Conservation (phyloP, 2,329 filamentous ascomycete genomes). For the Sporothrix curviconia region DNA sequence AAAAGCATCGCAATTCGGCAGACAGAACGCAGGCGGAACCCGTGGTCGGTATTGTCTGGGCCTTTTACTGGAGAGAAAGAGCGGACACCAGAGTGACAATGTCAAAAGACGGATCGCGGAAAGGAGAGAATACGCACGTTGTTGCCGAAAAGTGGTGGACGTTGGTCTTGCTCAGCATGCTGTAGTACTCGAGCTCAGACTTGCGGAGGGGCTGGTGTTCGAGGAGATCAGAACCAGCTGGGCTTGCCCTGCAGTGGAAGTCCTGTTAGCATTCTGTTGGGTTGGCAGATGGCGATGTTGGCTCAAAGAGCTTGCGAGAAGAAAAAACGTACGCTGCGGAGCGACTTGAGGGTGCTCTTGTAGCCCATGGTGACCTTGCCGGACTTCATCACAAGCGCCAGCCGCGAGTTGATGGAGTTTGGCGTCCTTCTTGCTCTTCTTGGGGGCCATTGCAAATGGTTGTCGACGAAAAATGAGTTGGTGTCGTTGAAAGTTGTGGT, state of each 20-base stretch:
- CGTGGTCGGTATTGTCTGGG: conserved; percentile 12
- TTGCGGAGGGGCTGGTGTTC: conserved; percentile 97
- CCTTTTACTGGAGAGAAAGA: conserved; percentile 15
- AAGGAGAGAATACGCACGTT: conserved; percentile 67
- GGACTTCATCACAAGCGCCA: conserved; percentile 58
- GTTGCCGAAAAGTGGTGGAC: conserved; percentile 97
- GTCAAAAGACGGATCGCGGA: neutral
- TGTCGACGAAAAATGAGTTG: conserved; percentile 28
- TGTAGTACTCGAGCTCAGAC: conserved; percentile 93
- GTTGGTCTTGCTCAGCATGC: conserved; percentile 85
- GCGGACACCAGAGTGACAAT: conserved; percentile 14
- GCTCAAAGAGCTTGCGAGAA: neutral
- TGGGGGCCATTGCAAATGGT: conserved; percentile 55
- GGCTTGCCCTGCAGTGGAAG: conserved; percentile 64
- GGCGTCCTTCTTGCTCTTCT: conserved; percentile 56
- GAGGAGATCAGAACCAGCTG: conserved; percentile 84
- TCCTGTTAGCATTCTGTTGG: neutral
- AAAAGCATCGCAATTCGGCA: neutral
- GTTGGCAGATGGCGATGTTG: neutral
- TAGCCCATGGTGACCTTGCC: conserved; percentile 83
- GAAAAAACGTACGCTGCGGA: conserved; percentile 17
- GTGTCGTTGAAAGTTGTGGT: conserved; percentile 14
- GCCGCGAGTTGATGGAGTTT: conserved; percentile 49
- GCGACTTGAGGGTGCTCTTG: conserved; percentile 55
- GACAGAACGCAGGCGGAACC: neutral